phyloP scores from a whole-genome alignment of 345 rosid genomes.

The Syzygium jambos region DNA sequence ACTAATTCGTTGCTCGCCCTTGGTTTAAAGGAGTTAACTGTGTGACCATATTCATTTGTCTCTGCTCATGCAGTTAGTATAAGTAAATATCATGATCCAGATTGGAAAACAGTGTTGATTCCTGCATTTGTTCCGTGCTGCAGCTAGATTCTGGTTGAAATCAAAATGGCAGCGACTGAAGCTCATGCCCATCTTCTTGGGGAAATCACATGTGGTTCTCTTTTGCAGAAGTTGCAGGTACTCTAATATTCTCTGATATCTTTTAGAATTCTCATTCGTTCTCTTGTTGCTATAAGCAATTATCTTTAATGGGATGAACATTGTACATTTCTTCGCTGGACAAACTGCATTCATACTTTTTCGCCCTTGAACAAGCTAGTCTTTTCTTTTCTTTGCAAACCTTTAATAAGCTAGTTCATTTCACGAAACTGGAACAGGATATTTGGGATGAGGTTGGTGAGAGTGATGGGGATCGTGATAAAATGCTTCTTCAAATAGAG shows the following conservation, averaged over 20 bases:
- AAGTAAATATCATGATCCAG: not conserved
- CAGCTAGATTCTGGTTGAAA: not conserved
- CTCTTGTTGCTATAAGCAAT: not conserved
- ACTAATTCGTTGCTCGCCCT: not conserved
- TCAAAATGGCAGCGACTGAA: constrained; percentile 57
- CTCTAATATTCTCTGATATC: not conserved
- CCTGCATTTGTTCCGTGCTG: constrained; percentile 6
- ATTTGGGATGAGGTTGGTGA: constrained; percentile 99
- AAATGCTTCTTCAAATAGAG: constrained; percentile 87
- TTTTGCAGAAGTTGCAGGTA: constrained; percentile 88
- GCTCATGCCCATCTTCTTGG: constrained; percentile 69
- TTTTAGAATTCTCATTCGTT: not conserved
- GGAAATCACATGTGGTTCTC: constrained; percentile 75
- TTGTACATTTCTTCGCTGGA: not conserved
- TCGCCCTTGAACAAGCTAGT: not conserved
- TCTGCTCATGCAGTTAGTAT: not conserved
- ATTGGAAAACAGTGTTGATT: constrained; percentile 4
- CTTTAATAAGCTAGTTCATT: not conserved
- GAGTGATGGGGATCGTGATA: constrained; percentile 87
- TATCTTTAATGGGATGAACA: not conserved
- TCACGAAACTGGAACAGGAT: constrained; percentile 36
- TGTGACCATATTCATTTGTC: not conserved
- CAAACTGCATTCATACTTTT: not conserved
- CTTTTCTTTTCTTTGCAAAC: not conserved
- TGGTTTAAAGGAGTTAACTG: not conserved